Evolutionary conservation across 192 early-diverging fungal genomes (phyloP), one percentile per base, ranked within the genome.

Genomic region (Endogone sp.): DNA sequence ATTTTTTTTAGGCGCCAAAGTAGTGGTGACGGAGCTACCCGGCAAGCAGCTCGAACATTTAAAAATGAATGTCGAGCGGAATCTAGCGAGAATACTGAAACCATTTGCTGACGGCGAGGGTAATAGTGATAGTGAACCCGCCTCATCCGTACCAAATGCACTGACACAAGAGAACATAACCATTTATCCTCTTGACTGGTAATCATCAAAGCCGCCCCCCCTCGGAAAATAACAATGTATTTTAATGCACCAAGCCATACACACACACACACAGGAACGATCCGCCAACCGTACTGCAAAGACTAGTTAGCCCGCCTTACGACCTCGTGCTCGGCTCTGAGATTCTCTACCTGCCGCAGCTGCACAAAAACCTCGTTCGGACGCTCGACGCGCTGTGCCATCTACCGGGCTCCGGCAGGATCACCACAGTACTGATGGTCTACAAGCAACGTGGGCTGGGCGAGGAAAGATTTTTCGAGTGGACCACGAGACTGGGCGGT

Each of bases 381-480:
- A 77, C 71, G 2, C 37, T 49, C 37, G 16, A 49, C 37, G 37
- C 37, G 37, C 37, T 49, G 37, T 49, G 37, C 37, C 37, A 49
- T 16, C 37, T 16, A 16, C 37, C 37, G 9, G 37, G 16, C 37
- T 49, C 37, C 9, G 37, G 9, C 6, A 49, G 37, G 16, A 60
- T 77, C 1, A 66, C 71, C 3, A 59, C 49, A 16, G 75, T 77
- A 2, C 26, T 77, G 3, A 55, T 77, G 13, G 29, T 77, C 16
- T 73, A 68, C 71, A 77, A 77, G 31, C 49, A 77, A 21, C 71
- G 71, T 37, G 71, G 75, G 13, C 24, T 77, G 55, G 75, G 75
- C 55, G 71, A 77, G 22, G 67, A 77, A 60, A 31, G 63, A 3
- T 77, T 77, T 31, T 77, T 77, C 70, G 71, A 72, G 0, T 57